Evolutionary conservation across 2,329 filamentous ascomycete species (phyloP), one percentile per base, ranked within the genome.

Genomic region (Colletotrichum gloeosporioides): DNA sequence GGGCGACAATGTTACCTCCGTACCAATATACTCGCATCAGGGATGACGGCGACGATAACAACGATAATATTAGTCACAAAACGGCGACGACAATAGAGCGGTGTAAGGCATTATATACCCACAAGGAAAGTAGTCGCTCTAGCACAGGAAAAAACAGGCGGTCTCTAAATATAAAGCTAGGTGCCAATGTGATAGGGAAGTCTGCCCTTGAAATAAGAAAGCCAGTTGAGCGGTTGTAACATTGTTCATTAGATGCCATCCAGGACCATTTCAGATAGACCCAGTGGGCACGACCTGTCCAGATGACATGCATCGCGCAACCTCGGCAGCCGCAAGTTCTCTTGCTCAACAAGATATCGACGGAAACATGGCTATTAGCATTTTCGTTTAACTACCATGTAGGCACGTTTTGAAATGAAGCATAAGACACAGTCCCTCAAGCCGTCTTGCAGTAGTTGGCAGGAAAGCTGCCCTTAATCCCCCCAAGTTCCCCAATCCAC

Each of bases 401-500:
- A 31, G 57, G 16, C 31, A 34, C 13, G 9, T 32, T 13, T 62
- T n/a, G 18, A 32, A 29, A 32, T 62, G 18, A 31, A 61, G 18
- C 12, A 10, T n/a, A 29, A 29, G n/a, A 15, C 29, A 13, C 12
- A 64, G 18, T 22, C 22, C n/a, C 22, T 75, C 36, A 86, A 29
- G 78, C 79, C 8, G 82, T 73, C 79, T 90, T 89, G 81, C 93
- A 95, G 85, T 98, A 98, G 84, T 98, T 98, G 8, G 95, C 95
- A 1, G 95, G 95, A 82, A 98, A 98, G 79, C 88, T 92, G 5
- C 95, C 95, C 81, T 89, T 90, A 31, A 87, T 83, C 0, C 95
- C 95, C 55, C 88, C 87, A 16, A 96, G 78, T 83, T 97, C 95
- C 15, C 95, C 95, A 77, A 95, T 91, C 95, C 95, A 98, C 95